phyloP scores from a whole-genome alignment of 2,329 filamentous ascomycete species.

The Verruconis gallopava region DNA sequence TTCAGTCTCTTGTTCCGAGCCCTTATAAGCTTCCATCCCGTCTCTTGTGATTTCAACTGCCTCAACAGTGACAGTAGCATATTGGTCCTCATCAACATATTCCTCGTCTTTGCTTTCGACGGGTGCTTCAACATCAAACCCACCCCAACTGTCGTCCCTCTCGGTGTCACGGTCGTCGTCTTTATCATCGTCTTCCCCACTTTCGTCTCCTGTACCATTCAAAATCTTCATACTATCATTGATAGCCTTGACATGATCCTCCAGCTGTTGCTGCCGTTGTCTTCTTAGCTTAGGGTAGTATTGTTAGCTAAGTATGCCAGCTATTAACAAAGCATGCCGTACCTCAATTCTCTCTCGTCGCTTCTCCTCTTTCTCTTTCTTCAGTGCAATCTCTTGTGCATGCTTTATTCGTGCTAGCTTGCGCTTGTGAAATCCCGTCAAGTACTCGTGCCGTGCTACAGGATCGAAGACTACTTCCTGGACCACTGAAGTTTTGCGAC shows the following conservation, averaged over 20 bases:
- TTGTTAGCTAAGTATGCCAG: not conserved
- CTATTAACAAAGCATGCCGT: constrained; percentile 15
- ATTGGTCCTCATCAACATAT: constrained; percentile 92
- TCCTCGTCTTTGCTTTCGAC: constrained; percentile 32
- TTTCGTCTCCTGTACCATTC: constrained; percentile 25
- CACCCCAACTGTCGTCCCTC: constrained; percentile 6
- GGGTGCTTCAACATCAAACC: constrained; percentile 12
- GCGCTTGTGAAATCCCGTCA: constrained; percentile 95
- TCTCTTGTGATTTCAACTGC: constrained; percentile 68
- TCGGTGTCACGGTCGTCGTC: constrained; percentile 24
- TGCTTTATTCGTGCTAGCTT: constrained; percentile 74
- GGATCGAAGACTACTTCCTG: constrained; percentile 82
- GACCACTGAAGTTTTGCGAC: constrained; percentile 32
- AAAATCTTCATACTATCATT: constrained; percentile 56
- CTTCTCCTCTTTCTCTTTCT: constrained; percentile 65
- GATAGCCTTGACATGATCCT: constrained; percentile 68
- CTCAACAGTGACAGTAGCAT: constrained; percentile 89
- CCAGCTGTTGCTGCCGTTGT: constrained; percentile 66
- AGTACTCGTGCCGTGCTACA: constrained; percentile 66
- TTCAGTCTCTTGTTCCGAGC: constrained; percentile 25
- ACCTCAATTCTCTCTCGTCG: constrained; percentile 66
- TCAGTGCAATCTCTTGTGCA: constrained; percentile 69
- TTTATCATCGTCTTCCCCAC: constrained; percentile 30
- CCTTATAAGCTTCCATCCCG: constrained; percentile 48
- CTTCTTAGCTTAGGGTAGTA: constrained; percentile 56